A percentile compares a stretch with the other conserved stretches of the same genome.
These are phyloP conservation scores for Brassica balearica DNA, from an alignment of 441 rosid genomes.

Conservation along the genomic window DNA sequence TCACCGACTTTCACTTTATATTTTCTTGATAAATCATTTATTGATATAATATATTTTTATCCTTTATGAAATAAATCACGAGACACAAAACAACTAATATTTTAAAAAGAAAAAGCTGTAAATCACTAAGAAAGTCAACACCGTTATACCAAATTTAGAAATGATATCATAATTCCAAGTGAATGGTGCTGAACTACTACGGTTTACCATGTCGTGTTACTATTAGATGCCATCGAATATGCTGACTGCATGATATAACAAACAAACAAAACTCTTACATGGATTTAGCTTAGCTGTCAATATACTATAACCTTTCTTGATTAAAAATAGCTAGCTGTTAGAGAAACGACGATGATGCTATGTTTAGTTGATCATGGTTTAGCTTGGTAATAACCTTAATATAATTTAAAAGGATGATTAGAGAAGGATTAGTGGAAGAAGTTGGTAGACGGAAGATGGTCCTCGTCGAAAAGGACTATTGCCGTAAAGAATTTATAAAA, in stretches of 20 bases:
- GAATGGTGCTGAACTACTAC: constrained; percentile 25
- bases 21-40: not conserved
- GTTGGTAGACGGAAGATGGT: constrained; percentile 39
- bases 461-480: constrained; percentile 24
- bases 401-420: constrained; percentile 38
- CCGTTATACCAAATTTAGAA: constrained; percentile 37
- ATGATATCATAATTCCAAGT: constrained; percentile 18
- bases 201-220: constrained; percentile 16
- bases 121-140: constrained; percentile 32
- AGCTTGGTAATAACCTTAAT: constrained; percentile 26
- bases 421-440: constrained; percentile 37
- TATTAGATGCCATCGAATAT: constrained; percentile 33
- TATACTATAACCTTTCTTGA: not conserved
- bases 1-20: constrained; percentile 25
- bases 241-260: not conserved
- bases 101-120: not conserved
- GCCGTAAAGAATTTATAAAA: constrained; percentile 25
- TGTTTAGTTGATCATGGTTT: constrained; percentile 26
- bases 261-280: constrained; percentile 1
- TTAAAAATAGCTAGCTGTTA: constrained; percentile 10
- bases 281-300: constrained; percentile 31
- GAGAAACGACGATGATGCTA: constrained; percentile 26
- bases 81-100: constrained; percentile 1
- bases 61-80: not conserved
- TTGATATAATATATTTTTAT: not conserved